A percentile compares a stretch with the other conserved stretches of the same genome.
phyloP scores from a whole-genome alignment of 2,329 filamentous ascomycete species.

The Didymella exigua region DNA sequence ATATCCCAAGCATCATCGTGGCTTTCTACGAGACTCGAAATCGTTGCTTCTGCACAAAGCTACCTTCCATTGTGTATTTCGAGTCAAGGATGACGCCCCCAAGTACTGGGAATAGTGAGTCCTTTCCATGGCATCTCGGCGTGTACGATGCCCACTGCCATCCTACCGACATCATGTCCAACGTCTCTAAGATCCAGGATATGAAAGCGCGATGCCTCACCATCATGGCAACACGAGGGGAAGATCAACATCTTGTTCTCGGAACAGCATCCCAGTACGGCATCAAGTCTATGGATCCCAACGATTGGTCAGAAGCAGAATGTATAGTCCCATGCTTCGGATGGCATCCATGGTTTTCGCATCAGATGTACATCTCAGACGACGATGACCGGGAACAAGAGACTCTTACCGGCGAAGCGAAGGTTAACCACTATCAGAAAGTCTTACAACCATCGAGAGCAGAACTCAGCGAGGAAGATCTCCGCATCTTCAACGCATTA shows the following conservation, averaged over 20 bases:
- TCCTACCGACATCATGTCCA: conserved; percentile 76
- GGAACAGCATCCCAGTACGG: conserved; percentile 63
- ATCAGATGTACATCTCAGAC: conserved; percentile 67
- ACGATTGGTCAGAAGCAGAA: conserved; percentile 42
- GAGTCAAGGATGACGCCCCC: not conserved
- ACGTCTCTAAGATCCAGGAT: conserved; percentile 60
- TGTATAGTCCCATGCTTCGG: conserved; percentile 75
- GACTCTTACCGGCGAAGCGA: conserved; percentile 50
- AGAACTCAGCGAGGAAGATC: conserved; percentile 47
- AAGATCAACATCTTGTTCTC: conserved; percentile 76
- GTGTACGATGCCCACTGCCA: conserved; percentile 84
- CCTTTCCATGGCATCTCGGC: conserved; percentile 71
- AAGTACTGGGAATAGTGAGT: not conserved
- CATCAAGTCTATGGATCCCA: conserved; percentile 43
- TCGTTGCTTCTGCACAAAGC: not conserved
- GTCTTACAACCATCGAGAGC: conserved; percentile 61
- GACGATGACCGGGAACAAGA: conserved; percentile 42
- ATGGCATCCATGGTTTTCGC: conserved; percentile 87
- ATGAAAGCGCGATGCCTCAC: conserved; percentile 73
- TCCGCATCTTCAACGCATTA: conserved; percentile 53
- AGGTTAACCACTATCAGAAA: conserved; percentile 67
- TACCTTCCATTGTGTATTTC: not conserved
- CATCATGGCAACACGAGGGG: conserved; percentile 76
- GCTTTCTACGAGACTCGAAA: not conserved
- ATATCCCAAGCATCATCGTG: conserved; percentile 6